phyloP scores from a whole-genome alignment of 441 rosid species.

The Rhodomyrtus psidioides region DNA sequence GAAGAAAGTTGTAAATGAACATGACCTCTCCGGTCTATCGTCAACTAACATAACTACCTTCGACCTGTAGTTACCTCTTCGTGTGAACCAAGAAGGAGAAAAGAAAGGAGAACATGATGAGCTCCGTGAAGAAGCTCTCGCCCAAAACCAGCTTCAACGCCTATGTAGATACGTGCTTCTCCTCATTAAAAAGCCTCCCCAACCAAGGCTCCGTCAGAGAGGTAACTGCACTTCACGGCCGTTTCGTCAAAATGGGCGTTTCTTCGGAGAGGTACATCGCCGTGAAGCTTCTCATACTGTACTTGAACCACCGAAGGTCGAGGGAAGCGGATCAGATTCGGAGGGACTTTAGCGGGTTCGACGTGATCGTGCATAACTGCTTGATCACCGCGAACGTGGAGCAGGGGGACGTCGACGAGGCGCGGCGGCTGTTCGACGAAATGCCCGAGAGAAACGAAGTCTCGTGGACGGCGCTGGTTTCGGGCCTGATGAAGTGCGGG shows the following conservation, averaged over 20 bases:
- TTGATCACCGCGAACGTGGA: constrained; percentile 23
- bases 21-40: neutral
- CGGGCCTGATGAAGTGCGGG: constrained; percentile 49
- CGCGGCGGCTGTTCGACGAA: constrained; percentile 49
- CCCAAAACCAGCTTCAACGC: constrained; percentile 19
- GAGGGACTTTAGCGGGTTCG: constrained; percentile 36
- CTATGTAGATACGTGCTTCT: constrained; percentile 16
- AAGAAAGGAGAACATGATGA: constrained; percentile 7
- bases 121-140: constrained; percentile 19
- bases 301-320: constrained; percentile 23
- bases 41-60: constrained; percentile 16
- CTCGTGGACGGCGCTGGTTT: constrained; percentile 46
- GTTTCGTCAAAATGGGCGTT: constrained; percentile 33
- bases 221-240: constrained; percentile 39
- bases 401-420: constrained; percentile 39
- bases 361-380: constrained; percentile 39
- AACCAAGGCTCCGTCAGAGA: constrained; percentile 16
- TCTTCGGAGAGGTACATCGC: constrained; percentile 32
- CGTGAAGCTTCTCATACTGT: constrained; percentile 42
- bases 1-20: neutral
- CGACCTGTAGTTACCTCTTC: neutral
- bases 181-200: constrained; percentile 21
- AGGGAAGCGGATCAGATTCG: constrained; percentile 32
- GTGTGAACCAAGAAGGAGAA: neutral
- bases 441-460: constrained; percentile 54